Evolutionary conservation across 352 stramenopile species (phyloP).

Genomic region (Globisporangium viniferum): DNA sequence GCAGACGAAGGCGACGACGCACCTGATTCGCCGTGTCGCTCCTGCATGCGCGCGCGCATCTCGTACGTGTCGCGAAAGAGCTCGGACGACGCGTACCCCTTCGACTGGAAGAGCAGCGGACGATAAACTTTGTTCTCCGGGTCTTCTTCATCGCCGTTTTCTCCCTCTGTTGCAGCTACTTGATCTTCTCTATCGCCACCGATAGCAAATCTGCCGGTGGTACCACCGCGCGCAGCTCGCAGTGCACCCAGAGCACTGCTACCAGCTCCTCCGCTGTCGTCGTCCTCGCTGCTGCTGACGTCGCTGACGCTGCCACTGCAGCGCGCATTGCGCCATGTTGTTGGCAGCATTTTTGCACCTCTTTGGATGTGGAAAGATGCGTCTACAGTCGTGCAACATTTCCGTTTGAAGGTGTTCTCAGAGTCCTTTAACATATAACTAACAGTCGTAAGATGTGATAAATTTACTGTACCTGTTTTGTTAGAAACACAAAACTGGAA

Average conservation of each 20-base stretch:
- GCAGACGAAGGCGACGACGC: constrained; percentile 23
- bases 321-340: constrained; percentile 4
- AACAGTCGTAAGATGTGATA: not conserved
- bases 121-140: constrained; percentile 60
- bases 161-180: not conserved
- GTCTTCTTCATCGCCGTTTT: constrained; percentile 23
- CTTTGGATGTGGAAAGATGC: constrained; percentile 8
- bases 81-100: constrained; percentile 77
- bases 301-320: not conserved
- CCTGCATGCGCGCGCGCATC: constrained; percentile 60
- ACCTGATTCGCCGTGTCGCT: constrained; percentile 9
- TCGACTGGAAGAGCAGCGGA: constrained; percentile 75
- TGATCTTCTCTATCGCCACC: not conserved
- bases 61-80: constrained; percentile 78
- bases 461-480: not conserved
- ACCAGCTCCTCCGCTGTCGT: not conserved
- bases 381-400: not conserved
- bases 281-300: constrained; percentile 2
- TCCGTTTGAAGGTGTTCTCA: not conserved
- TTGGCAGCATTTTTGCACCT: constrained; percentile 2
- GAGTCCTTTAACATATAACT: not conserved
- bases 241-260: not conserved
- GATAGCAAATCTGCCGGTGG: no score
- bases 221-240: not conserved
- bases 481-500: no score